A percentile compares a stretch with the other conserved stretches of the same genome.
Conservation (phyloP, 768 basidiomycete species). For the Macrolepiota fuliginosa region DNA sequence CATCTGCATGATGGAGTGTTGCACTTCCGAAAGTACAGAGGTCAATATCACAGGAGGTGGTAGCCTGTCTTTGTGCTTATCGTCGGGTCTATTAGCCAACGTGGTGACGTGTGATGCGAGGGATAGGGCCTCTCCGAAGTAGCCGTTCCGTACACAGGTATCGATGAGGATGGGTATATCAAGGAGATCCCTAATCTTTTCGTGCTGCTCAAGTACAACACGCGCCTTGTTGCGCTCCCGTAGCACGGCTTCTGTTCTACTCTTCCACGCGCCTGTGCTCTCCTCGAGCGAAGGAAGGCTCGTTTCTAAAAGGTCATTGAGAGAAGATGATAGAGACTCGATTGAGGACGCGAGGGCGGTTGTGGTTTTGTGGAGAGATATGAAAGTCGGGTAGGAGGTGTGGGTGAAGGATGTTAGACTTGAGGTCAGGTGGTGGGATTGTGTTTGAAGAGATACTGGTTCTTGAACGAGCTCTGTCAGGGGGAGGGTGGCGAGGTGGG, state of each 20-base stretch:
- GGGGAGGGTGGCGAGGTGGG: constrained; percentile 60
- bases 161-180: constrained; percentile 90
- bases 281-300: constrained; percentile 79
- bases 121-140: constrained; percentile 89
- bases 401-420: constrained; percentile 89
- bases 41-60: constrained; percentile 48
- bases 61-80: constrained; percentile 24
- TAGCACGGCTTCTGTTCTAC: constrained; percentile 72
- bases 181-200: constrained; percentile 88
- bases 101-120: constrained; percentile 69
- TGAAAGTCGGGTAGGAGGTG: constrained; percentile 88
- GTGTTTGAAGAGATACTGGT: constrained; percentile 75
- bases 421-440: constrained; percentile 82
- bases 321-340: constrained; percentile 69
- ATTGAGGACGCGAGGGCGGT: constrained; percentile 72
- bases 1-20: constrained; percentile 69
- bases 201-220: constrained; percentile 90
- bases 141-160: constrained; percentile 89
- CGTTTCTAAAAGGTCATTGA: constrained; percentile 60
- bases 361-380: constrained; percentile 82
- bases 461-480: constrained; percentile 70
- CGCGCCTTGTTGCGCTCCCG: constrained; percentile 72
- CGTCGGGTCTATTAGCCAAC: constrained; percentile 28
- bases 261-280: constrained; percentile 67
- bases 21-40: constrained; percentile 65